Percentiles rank a stretch among this genome's conserved stretches.
These are phyloP conservation scores for Nicotiana benthamiana DNA, from an alignment of 257 asterid genomes.

Conservation along the genomic window DNA sequence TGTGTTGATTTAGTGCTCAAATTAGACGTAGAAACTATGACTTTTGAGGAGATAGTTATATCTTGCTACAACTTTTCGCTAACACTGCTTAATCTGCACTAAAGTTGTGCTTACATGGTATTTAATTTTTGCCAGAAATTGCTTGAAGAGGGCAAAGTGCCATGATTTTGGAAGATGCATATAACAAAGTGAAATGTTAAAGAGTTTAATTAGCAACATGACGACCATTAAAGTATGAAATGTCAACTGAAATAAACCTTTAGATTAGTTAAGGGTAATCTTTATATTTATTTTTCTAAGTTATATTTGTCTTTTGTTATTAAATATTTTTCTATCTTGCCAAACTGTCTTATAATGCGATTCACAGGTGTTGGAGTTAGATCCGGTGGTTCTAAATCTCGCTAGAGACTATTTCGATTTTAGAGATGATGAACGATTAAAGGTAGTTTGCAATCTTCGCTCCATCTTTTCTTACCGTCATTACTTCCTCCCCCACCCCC, in stretches of 20 bases:
- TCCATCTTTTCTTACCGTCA: background rate
- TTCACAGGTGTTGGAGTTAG: slow-evolving; percentile 75
- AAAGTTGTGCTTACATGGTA: background rate
- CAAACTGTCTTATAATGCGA: slow-evolving; percentile 15
- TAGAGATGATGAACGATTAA: slow-evolving; percentile 48
- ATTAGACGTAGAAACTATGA: background rate
- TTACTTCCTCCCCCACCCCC: background rate
- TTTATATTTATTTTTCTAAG: background rate
- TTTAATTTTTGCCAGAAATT: background rate
- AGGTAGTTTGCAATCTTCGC: slow-evolving; percentile 34
- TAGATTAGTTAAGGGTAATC: background rate
- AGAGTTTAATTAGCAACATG: background rate
- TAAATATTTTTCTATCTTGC: background rate
- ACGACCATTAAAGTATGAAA: background rate
- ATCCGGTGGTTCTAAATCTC: slow-evolving; percentile 61
- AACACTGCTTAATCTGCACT: background rate
- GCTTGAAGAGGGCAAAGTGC: background rate
- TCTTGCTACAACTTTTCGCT: too few species aligned
- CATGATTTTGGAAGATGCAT: background rate
- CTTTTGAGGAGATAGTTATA: background rate
- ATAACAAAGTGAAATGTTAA: background rate
- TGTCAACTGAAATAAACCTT: background rate
- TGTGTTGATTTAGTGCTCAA: background rate
- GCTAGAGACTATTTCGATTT: slow-evolving; percentile 71
- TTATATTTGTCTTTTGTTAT: background rate